Conservation (phyloP, 169 alveolate species). For the Plasmodium fragile region DNA sequence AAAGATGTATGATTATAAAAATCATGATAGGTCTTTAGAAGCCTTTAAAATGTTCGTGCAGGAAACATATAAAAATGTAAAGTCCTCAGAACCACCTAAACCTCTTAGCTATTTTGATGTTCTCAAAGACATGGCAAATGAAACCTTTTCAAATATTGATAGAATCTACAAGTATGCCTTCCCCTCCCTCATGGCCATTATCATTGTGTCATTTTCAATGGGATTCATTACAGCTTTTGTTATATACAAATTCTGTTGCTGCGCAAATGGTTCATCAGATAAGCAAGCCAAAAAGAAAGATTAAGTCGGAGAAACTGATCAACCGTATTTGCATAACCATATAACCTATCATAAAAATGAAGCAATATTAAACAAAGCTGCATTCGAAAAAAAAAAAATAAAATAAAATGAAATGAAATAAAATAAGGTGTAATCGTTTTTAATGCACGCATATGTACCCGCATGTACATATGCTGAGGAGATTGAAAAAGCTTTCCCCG, state of each 20-base stretch:
- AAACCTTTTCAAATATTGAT: slow-evolving; percentile 51
- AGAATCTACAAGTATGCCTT: slow-evolving; percentile 67
- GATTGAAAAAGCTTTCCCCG: not conserved
- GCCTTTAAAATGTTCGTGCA: slow-evolving; percentile 79
- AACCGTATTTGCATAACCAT: not conserved
- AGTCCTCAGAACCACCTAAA: slow-evolving; percentile 52
- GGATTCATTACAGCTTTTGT: slow-evolving; percentile 22
- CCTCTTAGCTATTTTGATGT: slow-evolving; percentile 43
- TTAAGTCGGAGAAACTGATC: not conserved
- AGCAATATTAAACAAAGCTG: not conserved
- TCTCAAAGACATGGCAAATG: slow-evolving; percentile 38
- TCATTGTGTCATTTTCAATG: slow-evolving; percentile 26
- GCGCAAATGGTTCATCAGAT: not conserved
- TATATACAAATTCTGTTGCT: not conserved
- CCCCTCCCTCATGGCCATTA: slow-evolving; percentile 30
- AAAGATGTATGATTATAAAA: slow-evolving; percentile 89
- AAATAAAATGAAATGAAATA: not conserved
- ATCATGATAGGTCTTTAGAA: slow-evolving; percentile 82
- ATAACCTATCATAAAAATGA: not conserved
- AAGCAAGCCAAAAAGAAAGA: not conserved
- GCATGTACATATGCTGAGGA: not conserved
- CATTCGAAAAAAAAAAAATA: not conserved
- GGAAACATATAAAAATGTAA: slow-evolving; percentile 58
- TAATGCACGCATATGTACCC: not conserved
- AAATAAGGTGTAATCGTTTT: not conserved